phyloP scores from a whole-genome alignment of 176 grass and related monocot genomes.

The Musa beccarii region DNA sequence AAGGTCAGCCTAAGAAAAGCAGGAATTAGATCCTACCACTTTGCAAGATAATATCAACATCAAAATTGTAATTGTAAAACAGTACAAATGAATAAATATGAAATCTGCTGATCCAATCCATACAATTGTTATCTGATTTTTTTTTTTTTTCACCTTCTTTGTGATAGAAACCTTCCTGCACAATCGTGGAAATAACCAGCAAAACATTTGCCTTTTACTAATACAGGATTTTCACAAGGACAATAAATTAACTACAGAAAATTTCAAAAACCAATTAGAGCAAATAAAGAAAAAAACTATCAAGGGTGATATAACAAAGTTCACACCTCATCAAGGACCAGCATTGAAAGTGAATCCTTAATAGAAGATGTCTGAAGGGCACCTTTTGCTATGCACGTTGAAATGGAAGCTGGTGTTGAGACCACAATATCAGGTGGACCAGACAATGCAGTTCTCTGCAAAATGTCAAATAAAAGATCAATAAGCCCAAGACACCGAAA shows the following conservation, averaged over 20 bases:
- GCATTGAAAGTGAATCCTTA: conserved; percentile 88
- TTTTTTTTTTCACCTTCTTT: no score
- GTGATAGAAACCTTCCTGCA: no score
- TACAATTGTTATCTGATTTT: no score
- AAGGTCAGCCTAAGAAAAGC: conserved; percentile 75
- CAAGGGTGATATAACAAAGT: conserved; percentile 8
- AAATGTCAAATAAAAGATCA: conserved; percentile 15
- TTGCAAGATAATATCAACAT: conserved; percentile 28
- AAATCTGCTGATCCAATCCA: background rate
- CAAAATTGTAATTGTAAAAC: background rate
- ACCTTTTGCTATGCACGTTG: conserved; percentile 77
- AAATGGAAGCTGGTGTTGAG: conserved; percentile 87
- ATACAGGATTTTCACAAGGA: background rate
- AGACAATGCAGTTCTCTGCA: conserved; percentile 56
- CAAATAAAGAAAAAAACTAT: background rate
- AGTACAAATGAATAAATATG: no score
- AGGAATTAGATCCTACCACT: background rate
- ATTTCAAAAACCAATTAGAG: background rate
- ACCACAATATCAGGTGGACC: conserved; percentile 79
- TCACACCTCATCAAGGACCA: conserved; percentile 88
- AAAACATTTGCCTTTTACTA: no score
- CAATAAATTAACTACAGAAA: background rate
- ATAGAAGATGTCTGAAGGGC: conserved; percentile 56
- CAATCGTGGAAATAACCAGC: no score
- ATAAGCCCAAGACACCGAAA: background rate